phyloP scores from a whole-genome alignment of 208 protist genomes.

The Angomonas deanei region DNA sequence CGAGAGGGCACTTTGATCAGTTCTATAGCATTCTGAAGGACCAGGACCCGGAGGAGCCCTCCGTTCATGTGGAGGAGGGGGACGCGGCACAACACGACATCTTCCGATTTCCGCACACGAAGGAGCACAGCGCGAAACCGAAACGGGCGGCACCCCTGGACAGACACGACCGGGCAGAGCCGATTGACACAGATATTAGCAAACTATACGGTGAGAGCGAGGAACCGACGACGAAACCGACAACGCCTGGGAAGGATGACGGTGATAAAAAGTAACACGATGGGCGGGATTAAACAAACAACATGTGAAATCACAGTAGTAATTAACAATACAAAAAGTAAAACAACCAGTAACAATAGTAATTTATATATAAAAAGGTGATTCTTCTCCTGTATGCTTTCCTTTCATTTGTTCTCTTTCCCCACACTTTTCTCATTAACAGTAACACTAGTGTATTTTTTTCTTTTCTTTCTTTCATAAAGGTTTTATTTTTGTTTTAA shows the following conservation, averaged over 20 bases:
- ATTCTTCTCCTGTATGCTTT: too few relatives aligned
- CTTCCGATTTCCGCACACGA: slow-evolving; percentile 68
- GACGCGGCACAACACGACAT: slow-evolving; percentile 36
- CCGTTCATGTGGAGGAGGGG: slow-evolving; percentile 63
- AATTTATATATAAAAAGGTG: too few relatives aligned
- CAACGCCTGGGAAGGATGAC: background rate
- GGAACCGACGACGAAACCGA: background rate
- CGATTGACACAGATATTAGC: slow-evolving; percentile 30
- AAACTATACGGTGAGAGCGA: slow-evolving; percentile 20
- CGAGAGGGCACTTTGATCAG: slow-evolving; percentile 71
- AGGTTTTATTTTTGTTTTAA: too few relatives aligned
- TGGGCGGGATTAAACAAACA: too few relatives aligned
- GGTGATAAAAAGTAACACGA: too few relatives aligned
- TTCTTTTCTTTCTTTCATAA: too few relatives aligned
- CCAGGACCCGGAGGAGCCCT: slow-evolving; percentile 17
- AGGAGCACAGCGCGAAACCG: slow-evolving; percentile 46
- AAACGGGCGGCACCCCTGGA: slow-evolving; percentile 15
- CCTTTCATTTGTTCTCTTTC: too few relatives aligned
- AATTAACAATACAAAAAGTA: too few relatives aligned
- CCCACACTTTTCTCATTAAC: too few relatives aligned
- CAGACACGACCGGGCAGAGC: slow-evolving; percentile 25
- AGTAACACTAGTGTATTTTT: too few relatives aligned
- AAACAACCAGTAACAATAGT: too few relatives aligned
- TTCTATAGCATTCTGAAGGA: slow-evolving; percentile 53
- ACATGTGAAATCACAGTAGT: too few relatives aligned